Conservation (phyloP, 331 rosid species). For the Acacia pycnantha region DNA sequence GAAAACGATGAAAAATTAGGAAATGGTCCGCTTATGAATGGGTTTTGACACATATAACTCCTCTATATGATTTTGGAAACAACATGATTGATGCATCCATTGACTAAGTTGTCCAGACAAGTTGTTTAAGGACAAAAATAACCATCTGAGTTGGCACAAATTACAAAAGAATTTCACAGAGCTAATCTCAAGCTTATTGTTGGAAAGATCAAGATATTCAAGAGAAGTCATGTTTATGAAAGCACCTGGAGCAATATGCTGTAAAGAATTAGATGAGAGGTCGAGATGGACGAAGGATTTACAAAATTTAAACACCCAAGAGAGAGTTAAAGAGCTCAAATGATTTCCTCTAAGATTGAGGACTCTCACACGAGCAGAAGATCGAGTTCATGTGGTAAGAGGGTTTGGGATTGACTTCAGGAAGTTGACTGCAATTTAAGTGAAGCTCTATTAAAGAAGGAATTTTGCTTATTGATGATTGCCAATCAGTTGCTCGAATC, state of each 20-base stretch:
- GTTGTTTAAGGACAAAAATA: background rate
- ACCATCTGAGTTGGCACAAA: slow-evolving; percentile 18
- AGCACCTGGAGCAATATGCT: background rate
- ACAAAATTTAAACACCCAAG: slow-evolving; percentile 30
- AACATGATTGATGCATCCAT: slow-evolving; percentile 24
- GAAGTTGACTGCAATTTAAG: background rate
- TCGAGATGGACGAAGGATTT: background rate
- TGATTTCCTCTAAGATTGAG: background rate
- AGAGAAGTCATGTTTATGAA: slow-evolving; percentile 25
- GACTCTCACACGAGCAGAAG: background rate
- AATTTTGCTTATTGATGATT: background rate
- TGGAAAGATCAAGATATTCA: slow-evolving; percentile 24
- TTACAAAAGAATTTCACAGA: background rate
- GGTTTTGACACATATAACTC: slow-evolving; percentile 22
- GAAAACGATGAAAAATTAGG: slow-evolving; percentile 30
- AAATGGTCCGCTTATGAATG: slow-evolving; percentile 24
- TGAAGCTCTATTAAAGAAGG: background rate
- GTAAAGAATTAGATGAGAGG: background rate
- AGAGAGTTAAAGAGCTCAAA: slow-evolving; percentile 11
- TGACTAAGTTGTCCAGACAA: too few relatives aligned
- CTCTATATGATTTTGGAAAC: background rate
- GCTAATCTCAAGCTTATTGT: background rate
- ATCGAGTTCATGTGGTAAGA: background rate
- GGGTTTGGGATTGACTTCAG: slow-evolving; percentile 8
- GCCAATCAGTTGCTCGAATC: slow-evolving; percentile 7